A percentile compares a stretch with the other conserved stretches of the same genome.
Conservation (phyloP, 148 eudicot genomes). For the Chenopodium quinoa region DNA sequence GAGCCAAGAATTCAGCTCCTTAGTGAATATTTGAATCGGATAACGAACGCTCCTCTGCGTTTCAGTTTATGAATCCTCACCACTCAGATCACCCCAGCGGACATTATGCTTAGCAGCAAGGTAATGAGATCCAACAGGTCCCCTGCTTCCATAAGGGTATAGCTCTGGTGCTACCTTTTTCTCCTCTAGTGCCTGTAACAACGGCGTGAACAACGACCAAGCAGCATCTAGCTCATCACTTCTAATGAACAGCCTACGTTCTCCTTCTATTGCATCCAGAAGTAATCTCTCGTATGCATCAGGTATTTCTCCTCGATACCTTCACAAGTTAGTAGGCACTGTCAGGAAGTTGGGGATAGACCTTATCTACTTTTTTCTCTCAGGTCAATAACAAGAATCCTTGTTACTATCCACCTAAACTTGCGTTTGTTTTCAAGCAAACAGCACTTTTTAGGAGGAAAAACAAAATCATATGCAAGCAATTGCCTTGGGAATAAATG, state of each 20-base stretch:
- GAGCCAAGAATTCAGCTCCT: background rate
- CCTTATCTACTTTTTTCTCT: background rate
- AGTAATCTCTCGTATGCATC: conserved; percentile 88
- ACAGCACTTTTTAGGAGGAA: background rate
- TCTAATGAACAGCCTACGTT: conserved; percentile 73
- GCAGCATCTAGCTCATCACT: conserved; percentile 97
- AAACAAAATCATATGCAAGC: background rate
- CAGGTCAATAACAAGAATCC: background rate
- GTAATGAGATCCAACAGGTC: conserved; percentile 79
- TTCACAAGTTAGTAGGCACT: conserved; percentile 18
- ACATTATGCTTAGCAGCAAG: conserved; percentile 81
- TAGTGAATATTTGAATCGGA: background rate
- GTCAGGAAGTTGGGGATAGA: background rate
- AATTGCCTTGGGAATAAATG: no score
- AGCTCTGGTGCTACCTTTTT: conserved; percentile 68
- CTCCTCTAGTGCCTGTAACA: conserved; percentile 67
- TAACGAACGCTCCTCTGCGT: background rate
- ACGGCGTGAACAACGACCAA: conserved; percentile 74
- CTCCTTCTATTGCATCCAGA: conserved; percentile 86
- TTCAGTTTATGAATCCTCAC: conserved; percentile 39
- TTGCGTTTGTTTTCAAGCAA: background rate
- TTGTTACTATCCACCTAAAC: background rate
- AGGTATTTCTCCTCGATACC: conserved; percentile 72
- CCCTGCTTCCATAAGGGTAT: conserved; percentile 78
- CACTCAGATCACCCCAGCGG: conserved; percentile 77